Percentiles rank a stretch among this genome's conserved stretches.
Conservation (phyloP, 306 rosid species). For the Ormosia semicastrata region DNA sequence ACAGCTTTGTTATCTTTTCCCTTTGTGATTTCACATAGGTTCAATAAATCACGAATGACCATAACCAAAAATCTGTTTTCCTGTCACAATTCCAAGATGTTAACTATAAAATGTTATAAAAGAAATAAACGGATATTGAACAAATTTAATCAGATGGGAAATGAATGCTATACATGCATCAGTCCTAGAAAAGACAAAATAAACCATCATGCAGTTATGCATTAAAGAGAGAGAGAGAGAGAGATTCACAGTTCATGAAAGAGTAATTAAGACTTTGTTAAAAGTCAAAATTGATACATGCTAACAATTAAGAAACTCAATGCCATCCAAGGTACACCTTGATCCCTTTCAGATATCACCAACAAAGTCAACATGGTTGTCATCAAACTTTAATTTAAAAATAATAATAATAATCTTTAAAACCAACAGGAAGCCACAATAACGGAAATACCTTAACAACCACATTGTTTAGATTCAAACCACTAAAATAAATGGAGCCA, state of each 20-base stretch:
- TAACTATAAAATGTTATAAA: slow-evolving; percentile 12
- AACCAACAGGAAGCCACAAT: not conserved
- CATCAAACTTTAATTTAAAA: not conserved
- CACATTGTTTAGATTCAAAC: not conserved
- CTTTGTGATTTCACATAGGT: slow-evolving; percentile 91
- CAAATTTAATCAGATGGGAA: not conserved
- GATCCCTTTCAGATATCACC: not conserved
- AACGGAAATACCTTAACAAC: not conserved
- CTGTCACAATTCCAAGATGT: slow-evolving; percentile 46
- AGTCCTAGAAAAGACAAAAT: not conserved
- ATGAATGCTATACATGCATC: not conserved
- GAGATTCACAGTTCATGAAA: not conserved
- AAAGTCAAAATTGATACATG: not conserved
- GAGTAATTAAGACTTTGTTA: not conserved
- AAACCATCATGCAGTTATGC: not conserved
- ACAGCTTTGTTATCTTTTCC: slow-evolving; percentile 99
- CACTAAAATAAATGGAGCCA: not conserved
- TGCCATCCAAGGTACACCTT: not conserved
- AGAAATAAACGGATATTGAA: slow-evolving; percentile 18
- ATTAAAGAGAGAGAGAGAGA: not conserved
- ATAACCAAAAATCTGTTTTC: slow-evolving; percentile 98
- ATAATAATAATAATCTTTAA: too few species aligned
- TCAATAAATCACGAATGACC: slow-evolving; percentile 96
- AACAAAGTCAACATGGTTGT: not conserved
- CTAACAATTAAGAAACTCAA: not conserved